Conservation (phyloP, 2,329 filamentous ascomycete species). For the Elsinoe necatrix region DNA sequence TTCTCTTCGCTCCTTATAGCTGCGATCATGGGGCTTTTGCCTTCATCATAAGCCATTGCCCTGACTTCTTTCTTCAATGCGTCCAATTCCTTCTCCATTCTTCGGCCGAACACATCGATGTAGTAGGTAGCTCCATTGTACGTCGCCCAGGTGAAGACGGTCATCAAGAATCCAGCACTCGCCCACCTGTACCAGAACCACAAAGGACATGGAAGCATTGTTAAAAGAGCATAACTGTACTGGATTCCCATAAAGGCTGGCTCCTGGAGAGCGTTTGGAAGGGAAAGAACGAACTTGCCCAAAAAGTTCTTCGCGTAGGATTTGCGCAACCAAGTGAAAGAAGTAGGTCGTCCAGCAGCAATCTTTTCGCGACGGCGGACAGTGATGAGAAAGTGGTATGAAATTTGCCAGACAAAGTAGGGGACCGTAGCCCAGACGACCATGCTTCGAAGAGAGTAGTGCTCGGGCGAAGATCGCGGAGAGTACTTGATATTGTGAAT, state of each 20-base stretch:
- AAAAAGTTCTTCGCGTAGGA: constrained; percentile 88
- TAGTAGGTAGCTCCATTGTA: constrained; percentile 98
- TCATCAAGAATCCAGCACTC: constrained; percentile 64
- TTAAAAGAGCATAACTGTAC: constrained; percentile 80
- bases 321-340: constrained; percentile 91
- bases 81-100: constrained; percentile 94
- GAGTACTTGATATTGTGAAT: constrained; percentile 71
- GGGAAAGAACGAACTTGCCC: constrained; percentile 70
- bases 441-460: constrained; percentile 77
- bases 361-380: constrained; percentile 94
- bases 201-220: constrained; percentile 87
- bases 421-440: constrained; percentile 88
- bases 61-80: constrained; percentile 78
- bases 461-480: constrained; percentile 60
- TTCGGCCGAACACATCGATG: constrained; percentile 93
- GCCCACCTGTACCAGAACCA: constrained; percentile 90
- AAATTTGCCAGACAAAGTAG: constrained; percentile 85
- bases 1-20: constrained; percentile 7
- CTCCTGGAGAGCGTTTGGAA: constrained; percentile 71
- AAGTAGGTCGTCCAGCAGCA: constrained; percentile 86
- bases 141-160: constrained; percentile 88
- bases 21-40: constrained; percentile 14
- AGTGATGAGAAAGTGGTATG: constrained; percentile 91
- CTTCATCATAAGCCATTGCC: constrained; percentile 62
- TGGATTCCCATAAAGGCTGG: constrained; percentile 93